A percentile compares a stretch with the other conserved stretches of the same genome.
Conservation (phyloP, 2,329 filamentous ascomycete genomes). For the Rutstroemia sp. region DNA sequence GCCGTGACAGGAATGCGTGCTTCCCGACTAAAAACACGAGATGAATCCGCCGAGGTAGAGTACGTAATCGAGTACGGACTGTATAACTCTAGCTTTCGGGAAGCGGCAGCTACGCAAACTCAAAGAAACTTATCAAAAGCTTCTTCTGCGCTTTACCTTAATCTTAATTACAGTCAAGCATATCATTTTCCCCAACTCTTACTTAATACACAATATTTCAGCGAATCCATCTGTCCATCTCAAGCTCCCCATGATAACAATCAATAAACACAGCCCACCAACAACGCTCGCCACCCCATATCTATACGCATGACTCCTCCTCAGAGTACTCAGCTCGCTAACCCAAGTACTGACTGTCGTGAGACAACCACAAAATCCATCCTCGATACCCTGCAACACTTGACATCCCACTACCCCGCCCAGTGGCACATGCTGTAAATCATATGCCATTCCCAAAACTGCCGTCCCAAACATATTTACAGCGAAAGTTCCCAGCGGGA, state of each 20-base stretch:
- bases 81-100: too few relatives aligned
- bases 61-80: too few relatives aligned
- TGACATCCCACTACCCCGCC: slow-evolving; percentile 56
- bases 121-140: neutral
- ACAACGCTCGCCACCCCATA: slow-evolving; percentile 59
- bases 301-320: slow-evolving; percentile 53
- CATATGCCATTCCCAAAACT: slow-evolving; percentile 68
- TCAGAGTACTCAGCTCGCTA: slow-evolving; percentile 47
- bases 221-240: slow-evolving; percentile 58
- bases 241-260: slow-evolving; percentile 69
- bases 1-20: too few relatives aligned
- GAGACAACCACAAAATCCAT: slow-evolving; percentile 60
- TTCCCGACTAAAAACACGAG: too few relatives aligned
- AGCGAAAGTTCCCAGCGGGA: slow-evolving; percentile 79
- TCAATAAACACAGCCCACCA: slow-evolving; percentile 49
- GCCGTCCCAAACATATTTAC: slow-evolving; percentile 75
- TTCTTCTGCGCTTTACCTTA: neutral
- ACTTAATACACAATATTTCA: slow-evolving; percentile 24
- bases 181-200: neutral
- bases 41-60: too few relatives aligned
- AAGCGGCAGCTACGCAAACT: neutral
- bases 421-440: slow-evolving; percentile 61
- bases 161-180: neutral
- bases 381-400: slow-evolving; percentile 57
- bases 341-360: slow-evolving; percentile 65